Evolutionary conservation across 202 grass and related monocot species (phyloP).

Genomic region (Setaria viridis): DNA sequence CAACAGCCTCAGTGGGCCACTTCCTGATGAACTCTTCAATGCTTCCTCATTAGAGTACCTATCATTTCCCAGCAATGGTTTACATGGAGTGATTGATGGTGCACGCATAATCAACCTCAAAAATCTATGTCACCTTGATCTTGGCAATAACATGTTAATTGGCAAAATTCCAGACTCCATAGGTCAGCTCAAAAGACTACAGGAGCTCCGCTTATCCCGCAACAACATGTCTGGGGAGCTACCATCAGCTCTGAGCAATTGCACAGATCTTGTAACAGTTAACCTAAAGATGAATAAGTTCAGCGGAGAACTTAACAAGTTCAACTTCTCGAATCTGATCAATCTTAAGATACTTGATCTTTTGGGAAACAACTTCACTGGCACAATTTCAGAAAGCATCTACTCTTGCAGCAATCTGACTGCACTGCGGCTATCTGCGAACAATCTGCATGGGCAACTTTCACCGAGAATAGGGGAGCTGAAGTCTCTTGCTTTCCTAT

Average conservation of each 20-base stretch:
- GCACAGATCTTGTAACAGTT: background rate
- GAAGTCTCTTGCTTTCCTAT: conserved; percentile 47
- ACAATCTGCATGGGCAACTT: conserved; percentile 55
- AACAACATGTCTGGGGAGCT: background rate
- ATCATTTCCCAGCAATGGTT: conserved; percentile 30
- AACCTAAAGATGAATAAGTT: conserved; percentile 20
- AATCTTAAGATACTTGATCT: conserved; percentile 32
- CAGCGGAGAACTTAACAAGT: conserved; percentile 29
- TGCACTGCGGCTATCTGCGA: conserved; percentile 42
- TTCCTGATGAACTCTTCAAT: conserved; percentile 35
- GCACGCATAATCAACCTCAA: conserved; percentile 34
- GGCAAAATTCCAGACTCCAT: conserved; percentile 16
- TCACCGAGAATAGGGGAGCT: conserved; percentile 48
- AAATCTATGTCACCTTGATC: conserved; percentile 50
- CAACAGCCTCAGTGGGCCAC: background rate
- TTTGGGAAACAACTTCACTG: conserved; percentile 45
- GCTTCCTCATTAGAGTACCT: conserved; percentile 39
- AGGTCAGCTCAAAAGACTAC: conserved; percentile 18
- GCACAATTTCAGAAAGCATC: conserved; percentile 48
- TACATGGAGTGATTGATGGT: conserved; percentile 46
- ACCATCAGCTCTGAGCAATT: background rate
- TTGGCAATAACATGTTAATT: conserved; percentile 41
- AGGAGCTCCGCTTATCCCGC: background rate
- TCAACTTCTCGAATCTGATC: conserved; percentile 50
- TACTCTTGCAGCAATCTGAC: conserved; percentile 53